Conservation (phyloP, 129 eudicot genomes). For the Helianthus annuus region HanXRQr2.0-SUNRISE NC_035441.2:59060367-59060866, state of each 20-base stretch:
- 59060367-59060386: no score
- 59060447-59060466: no score
- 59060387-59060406: no score
- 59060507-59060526: no score
- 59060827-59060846: background rate
- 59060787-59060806: background rate
- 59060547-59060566: background rate
- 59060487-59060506: no score
- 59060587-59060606: background rate
- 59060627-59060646: background rate
- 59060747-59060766: background rate
- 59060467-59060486: no score
- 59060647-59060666: background rate
- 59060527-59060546: no score
- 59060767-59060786: background rate
- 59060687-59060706: background rate
- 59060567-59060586: background rate
- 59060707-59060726: background rate
- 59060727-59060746: background rate
- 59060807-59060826: background rate
- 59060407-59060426: no score
- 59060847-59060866: background rate
- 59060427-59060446: no score
- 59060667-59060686: background rate
- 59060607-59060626: background rate